Evolutionary conservation across 1,284 basidiomycete genomes (phyloP).

Genomic region (Moesziomyces antarcticus): DNA sequence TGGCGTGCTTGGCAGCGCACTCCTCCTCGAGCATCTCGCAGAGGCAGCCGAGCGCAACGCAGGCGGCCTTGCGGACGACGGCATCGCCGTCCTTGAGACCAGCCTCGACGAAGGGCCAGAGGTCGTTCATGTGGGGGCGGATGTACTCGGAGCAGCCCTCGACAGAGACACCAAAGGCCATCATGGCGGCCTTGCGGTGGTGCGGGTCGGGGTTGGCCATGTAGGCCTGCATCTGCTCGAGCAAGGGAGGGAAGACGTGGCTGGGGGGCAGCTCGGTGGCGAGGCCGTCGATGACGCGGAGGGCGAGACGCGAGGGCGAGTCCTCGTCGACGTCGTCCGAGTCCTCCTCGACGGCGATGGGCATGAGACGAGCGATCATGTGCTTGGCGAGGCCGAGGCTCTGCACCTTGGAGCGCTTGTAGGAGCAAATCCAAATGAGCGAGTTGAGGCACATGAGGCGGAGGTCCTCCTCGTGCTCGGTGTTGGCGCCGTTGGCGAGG

Average conservation of each 20-base stretch:
- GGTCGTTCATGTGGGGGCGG: constrained; percentile 87
- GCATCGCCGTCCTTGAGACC: constrained; percentile 87
- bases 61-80: constrained; percentile 91
- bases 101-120: constrained; percentile 94
- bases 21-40: constrained; percentile 99
- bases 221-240: constrained; percentile 71
- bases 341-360: constrained; percentile 89
- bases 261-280: constrained; percentile 92
- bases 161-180: constrained; percentile 93
- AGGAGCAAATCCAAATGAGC: constrained; percentile 91
- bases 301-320: constrained; percentile 88
- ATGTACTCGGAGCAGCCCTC: constrained; percentile 99
- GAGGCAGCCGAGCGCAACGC: constrained; percentile 92
- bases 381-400: constrained; percentile 83
- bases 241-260: constrained; percentile 95
- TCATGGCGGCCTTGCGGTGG: constrained; percentile 90
- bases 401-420: constrained; percentile 95
- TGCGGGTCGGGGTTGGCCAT: constrained; percentile 69
- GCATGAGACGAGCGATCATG: constrained; percentile 91
- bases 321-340: constrained; percentile 87
- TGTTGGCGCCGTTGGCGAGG: constrained; percentile 84
- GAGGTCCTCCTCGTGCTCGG: constrained; percentile 80
- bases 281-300: constrained; percentile 93
- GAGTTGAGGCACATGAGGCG: constrained; percentile 93
- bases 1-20: constrained; percentile 83